Percentiles rank a stretch among this genome's conserved stretches.
Evolutionary conservation across 352 stramenopile genomes (phyloP).

Genomic region (Phytopythium litorale): DNA sequence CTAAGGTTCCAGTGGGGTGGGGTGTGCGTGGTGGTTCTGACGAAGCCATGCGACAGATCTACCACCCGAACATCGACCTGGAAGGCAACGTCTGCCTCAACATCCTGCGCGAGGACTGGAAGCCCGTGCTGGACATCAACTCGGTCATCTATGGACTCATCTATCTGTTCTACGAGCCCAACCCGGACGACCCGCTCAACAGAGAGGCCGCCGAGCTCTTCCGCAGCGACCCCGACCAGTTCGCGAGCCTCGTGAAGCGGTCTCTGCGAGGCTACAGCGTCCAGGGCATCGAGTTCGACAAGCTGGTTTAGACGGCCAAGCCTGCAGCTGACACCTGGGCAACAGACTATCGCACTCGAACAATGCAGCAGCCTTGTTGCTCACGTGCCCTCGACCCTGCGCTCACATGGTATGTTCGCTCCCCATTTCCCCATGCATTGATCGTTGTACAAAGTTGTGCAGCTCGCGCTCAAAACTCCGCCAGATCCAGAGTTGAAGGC

Average conservation of each 20-base stretch:
- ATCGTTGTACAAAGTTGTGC: neutral
- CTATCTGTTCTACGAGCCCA: slow-evolving; percentile 99
- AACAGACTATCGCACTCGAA: neutral
- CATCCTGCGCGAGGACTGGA: slow-evolving; percentile 98
- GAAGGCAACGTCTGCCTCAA: slow-evolving; percentile 98
- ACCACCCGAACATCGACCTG: slow-evolving; percentile 98
- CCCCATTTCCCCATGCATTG: neutral
- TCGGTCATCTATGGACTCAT: slow-evolving; percentile 99
- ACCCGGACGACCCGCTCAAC: slow-evolving; percentile 98
- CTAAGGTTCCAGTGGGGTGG: neutral
- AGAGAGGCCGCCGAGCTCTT: slow-evolving; percentile 96
- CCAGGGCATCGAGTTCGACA: slow-evolving; percentile 81
- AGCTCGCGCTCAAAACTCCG: neutral
- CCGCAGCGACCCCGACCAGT: slow-evolving; percentile 91
- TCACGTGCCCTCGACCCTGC: neutral
- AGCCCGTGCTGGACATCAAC: slow-evolving; percentile 98
- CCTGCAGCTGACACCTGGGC: neutral
- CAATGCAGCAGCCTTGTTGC: neutral
- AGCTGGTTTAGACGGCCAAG: slow-evolving; percentile 49
- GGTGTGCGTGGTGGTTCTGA: neutral
- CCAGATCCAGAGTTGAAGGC: neutral
- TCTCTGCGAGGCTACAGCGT: slow-evolving; percentile 82
- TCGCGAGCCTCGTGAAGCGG: slow-evolving; percentile 88
- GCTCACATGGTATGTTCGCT: neutral
- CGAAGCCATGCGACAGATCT: slow-evolving; percentile 79